Evolutionary conservation across 345 rosid genomes (phyloP).

Genomic region (Pistacia integerrima): DNA sequence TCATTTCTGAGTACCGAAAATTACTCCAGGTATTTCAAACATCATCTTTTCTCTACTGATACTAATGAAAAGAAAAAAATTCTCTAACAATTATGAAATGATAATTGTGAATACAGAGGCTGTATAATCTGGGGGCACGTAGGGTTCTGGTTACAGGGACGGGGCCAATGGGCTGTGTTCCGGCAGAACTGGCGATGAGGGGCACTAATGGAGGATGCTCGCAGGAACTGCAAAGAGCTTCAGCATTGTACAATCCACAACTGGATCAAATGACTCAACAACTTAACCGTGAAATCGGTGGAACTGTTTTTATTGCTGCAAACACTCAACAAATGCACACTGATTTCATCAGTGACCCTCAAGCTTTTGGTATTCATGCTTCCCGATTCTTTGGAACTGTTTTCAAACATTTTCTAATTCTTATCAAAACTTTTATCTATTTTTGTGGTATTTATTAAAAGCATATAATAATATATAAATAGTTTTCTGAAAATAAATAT

Average conservation of each 20-base stretch:
- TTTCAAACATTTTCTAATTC: no score
- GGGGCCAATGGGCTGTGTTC: constrained; percentile 52
- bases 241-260: constrained; percentile 41
- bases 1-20: constrained; percentile 48
- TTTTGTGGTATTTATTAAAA: no score
- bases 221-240: constrained; percentile 43
- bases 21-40: constrained; percentile 29
- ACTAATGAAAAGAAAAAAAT: no score
- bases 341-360: constrained; percentile 46
- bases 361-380: constrained; percentile 39
- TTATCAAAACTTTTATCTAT: no score
- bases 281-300: constrained; percentile 27
- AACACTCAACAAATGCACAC: constrained; percentile 35
- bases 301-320: constrained; percentile 31
- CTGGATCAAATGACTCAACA: constrained; percentile 33
- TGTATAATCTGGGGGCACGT: constrained; percentile 40
- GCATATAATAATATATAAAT: no score
- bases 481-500: no score
- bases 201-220: constrained; percentile 37
- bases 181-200: constrained; percentile 44
- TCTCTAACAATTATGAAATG: no score
- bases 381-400: no score
- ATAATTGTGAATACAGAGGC: constrained; percentile 24
- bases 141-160: constrained; percentile 55
- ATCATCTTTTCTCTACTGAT: not conserved